These are phyloP conservation scores for Capronia coronata DNA, from an alignment of 2,329 filamentous ascomycete species.

Conservation along the genomic window DNA sequence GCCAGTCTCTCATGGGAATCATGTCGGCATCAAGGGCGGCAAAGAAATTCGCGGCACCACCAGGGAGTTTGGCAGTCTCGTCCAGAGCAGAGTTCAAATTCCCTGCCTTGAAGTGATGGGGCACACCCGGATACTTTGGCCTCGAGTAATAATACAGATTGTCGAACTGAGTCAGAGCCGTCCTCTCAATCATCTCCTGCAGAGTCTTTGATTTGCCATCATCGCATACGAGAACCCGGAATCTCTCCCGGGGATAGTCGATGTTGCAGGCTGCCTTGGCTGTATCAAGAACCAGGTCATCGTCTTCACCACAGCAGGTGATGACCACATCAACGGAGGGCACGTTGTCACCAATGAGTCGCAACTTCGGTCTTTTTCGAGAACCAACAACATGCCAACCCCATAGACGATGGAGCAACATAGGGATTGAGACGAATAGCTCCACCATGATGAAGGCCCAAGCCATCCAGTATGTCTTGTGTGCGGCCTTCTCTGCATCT, in stretches of 20 bases:
- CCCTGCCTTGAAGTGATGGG: conserved; percentile 27
- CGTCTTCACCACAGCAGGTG: conserved; percentile 51
- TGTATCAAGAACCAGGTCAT: conserved; percentile 51
- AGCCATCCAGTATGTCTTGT: conserved; percentile 21
- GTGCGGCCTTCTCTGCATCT: conserved; percentile 8
- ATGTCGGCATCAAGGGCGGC: conserved; percentile 32
- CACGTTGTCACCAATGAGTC: conserved; percentile 36
- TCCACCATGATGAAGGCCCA: conserved; percentile 24
- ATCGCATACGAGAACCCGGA: conserved; percentile 50
- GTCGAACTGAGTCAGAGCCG: conserved; percentile 26
- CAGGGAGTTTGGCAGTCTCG: conserved; percentile 17
- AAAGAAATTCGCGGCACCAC: conserved; percentile 25
- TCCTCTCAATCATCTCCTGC: conserved; percentile 39
- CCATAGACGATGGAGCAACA: conserved; percentile 19
- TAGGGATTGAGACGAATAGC: conserved; percentile 17
- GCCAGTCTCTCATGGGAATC: conserved; percentile 30
- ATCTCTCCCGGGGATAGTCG: conserved; percentile 49
- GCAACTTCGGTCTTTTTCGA: conserved; percentile 17
- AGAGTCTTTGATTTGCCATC: conserved; percentile 39
- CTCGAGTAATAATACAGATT: conserved; percentile 40
- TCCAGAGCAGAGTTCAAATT: conserved; percentile 27
- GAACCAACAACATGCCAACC: conserved; percentile 13
- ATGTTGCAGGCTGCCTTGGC: conserved; percentile 46
- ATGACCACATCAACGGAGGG: conserved; percentile 53
- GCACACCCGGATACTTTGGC: conserved; percentile 28